A percentile compares a stretch with the other conserved stretches of the same genome.
These are phyloP conservation scores for Nothophaeocryptopus gaeumannii DNA, from an alignment of 2,329 filamentous ascomycete genomes.

Conservation along the genomic window DNA sequence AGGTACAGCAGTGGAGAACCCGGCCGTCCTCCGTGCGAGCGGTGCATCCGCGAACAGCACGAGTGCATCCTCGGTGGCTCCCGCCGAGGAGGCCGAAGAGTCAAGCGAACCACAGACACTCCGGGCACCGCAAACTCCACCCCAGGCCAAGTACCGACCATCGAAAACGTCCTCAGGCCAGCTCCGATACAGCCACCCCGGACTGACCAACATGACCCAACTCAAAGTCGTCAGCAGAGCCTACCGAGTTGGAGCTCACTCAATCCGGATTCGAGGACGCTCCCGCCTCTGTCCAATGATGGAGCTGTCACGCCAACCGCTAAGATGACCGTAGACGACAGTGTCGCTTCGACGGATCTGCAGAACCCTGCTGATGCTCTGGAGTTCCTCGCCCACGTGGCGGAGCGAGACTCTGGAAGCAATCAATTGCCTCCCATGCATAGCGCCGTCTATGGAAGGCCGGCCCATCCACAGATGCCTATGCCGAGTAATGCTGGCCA, in stretches of 20 bases:
- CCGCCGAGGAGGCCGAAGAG: constrained; percentile 30
- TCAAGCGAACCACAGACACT: constrained; percentile 29
- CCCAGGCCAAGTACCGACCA: constrained; percentile 2
- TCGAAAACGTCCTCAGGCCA: constrained; percentile 22
- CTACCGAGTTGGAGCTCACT: constrained; percentile 24
- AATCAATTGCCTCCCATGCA: constrained; percentile 33
- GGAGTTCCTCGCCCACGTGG: constrained; percentile 35
- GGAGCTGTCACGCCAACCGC: constrained; percentile 23
- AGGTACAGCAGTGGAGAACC: constrained; percentile 34
- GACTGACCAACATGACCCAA: constrained; percentile 13
- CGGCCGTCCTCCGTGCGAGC: constrained; percentile 32
- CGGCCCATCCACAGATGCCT: constrained; percentile 10
- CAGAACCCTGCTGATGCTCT: constrained; percentile 36
- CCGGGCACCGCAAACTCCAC: constrained; percentile 6
- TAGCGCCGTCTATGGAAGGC: constrained; percentile 24
- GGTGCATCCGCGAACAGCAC: constrained; percentile 35
- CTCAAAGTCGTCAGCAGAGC: constrained; percentile 15
- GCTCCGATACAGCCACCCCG: constrained; percentile 15
- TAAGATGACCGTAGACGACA: constrained; percentile 34
- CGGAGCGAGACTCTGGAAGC: constrained; percentile 30
- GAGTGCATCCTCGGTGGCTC: constrained; percentile 35
- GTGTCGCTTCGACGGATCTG: constrained; percentile 32
- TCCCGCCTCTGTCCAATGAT: constrained; percentile 29
- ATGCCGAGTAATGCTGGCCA: constrained; percentile 9
- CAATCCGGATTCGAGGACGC: constrained; percentile 27